Conservation (phyloP, 108 stramenopile genomes). For the Parietichytrium sp. region DNA sequence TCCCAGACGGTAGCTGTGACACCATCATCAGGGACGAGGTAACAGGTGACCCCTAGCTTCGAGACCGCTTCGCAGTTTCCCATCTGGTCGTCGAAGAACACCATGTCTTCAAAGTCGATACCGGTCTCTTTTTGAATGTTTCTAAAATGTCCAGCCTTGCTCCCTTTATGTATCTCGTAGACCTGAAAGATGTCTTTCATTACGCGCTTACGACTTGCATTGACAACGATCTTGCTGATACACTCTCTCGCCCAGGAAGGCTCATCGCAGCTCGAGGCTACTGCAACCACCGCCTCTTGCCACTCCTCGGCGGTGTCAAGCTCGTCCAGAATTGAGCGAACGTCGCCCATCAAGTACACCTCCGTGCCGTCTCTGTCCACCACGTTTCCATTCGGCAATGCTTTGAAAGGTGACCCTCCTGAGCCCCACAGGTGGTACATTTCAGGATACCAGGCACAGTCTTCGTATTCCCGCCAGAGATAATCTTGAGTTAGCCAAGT, state of each 20-base stretch:
- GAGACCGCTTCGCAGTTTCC: slow-evolving; percentile 5
- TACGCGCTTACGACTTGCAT: background rate
- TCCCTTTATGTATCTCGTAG: slow-evolving; percentile 36
- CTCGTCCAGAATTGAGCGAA: slow-evolving; percentile 27
- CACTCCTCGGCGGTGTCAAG: background rate
- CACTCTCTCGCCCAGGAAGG: slow-evolving; percentile 35
- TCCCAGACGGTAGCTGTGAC: slow-evolving; percentile 16
- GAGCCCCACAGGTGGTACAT: slow-evolving; percentile 31
- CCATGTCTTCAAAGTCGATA: slow-evolving; percentile 36
- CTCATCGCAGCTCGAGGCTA: slow-evolving; percentile 27
- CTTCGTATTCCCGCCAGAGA: no score
- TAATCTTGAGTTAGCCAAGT: no score
- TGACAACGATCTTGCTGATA: background rate
- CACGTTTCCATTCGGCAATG: background rate
- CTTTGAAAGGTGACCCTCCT: background rate
- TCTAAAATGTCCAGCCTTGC: background rate
- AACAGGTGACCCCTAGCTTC: slow-evolving; percentile 36
- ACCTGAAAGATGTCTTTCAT: background rate
- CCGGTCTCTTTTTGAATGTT: background rate
- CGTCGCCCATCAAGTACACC: slow-evolving; percentile 13
- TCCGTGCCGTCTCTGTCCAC: slow-evolving; percentile 1
- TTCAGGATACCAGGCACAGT: background rate
- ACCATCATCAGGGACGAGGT: background rate
- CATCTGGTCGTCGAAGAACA: slow-evolving; percentile 29
- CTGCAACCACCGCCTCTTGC: background rate